Evolutionary conservation across 2,329 filamentous ascomycete species (phyloP).

Genomic region (Incumbomyces delicatus): DNA sequence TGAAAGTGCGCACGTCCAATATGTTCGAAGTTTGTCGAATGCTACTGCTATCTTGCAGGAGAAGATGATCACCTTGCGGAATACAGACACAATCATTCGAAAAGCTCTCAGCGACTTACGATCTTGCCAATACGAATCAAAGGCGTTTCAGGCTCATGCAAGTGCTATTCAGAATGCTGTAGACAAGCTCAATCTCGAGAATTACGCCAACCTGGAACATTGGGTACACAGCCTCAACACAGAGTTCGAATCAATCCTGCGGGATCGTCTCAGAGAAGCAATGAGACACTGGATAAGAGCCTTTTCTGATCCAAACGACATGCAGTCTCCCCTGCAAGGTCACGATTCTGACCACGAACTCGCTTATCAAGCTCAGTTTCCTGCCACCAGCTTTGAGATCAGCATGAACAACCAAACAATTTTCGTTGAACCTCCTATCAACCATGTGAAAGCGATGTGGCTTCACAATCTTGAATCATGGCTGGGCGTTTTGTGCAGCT

Average conservation of each 20-base stretch:
- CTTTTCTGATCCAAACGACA: conserved; percentile 52
- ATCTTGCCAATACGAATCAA: conserved; percentile 69
- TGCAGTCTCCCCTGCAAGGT: conserved; percentile 20
- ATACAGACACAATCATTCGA: conserved; percentile 71
- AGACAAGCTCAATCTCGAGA: conserved; percentile 92
- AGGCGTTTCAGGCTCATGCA: conserved; percentile 69
- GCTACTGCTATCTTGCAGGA: conserved; percentile 79
- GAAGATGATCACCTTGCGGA: conserved; percentile 70
- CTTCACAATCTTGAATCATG: conserved; percentile 84
- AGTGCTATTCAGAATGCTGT: conserved; percentile 84
- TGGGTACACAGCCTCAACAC: conserved; percentile 86
- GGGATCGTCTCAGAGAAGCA: conserved; percentile 73
- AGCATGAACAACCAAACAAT: conserved; percentile 98
- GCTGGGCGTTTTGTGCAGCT: conserved; percentile 84
- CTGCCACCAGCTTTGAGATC: conserved; percentile 69
- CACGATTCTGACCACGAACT: conserved; percentile 12
- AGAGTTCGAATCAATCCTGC: conserved; percentile 70
- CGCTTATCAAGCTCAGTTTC: conserved; percentile 32
- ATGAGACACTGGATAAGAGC: conserved; percentile 78
- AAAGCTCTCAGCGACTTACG: conserved; percentile 75
- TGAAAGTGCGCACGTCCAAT: conserved; percentile 92
- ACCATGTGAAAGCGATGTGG: conserved; percentile 88
- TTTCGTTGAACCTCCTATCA: conserved; percentile 85
- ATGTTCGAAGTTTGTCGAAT: conserved; percentile 84
- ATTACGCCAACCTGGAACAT: conserved; percentile 81